Evolutionary conservation across 1,284 basidiomycete genomes (phyloP).

Genomic region (Leccinum cinnamomeum): DNA sequence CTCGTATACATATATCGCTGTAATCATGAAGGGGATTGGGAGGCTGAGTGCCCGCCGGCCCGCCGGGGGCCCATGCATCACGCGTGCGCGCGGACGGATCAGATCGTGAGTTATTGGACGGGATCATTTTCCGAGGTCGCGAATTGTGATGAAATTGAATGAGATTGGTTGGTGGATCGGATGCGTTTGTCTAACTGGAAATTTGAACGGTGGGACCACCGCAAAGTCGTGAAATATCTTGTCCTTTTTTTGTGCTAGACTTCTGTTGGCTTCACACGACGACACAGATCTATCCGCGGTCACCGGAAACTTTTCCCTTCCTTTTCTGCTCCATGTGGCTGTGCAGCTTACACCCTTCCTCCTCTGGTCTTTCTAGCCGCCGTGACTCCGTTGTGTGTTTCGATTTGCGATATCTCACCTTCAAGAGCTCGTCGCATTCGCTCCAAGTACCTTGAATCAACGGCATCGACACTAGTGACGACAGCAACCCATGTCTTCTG

Average conservation of each 20-base stretch:
- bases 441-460: background rate
- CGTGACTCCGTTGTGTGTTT: background rate
- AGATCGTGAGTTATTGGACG: background rate
- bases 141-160: background rate
- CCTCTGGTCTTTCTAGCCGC: background rate
- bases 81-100: background rate
- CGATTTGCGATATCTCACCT: background rate
- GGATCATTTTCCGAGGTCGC: background rate
- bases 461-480: background rate
- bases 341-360: background rate
- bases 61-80: background rate
- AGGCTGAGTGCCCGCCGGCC: background rate
- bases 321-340: background rate
- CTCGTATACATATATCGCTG: background rate
- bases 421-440: background rate
- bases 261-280: background rate
- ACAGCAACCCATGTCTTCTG: background rate
- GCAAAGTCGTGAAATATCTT: background rate
- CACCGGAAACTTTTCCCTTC: background rate
- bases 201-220: background rate
- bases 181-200: background rate
- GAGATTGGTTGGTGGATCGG: background rate
- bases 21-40: background rate
- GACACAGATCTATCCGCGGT: background rate
- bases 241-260: background rate